A percentile compares a stretch with the other conserved stretches of the same genome.
Conservation (phyloP, 2,329 filamentous ascomycete genomes). For the Eutypella sp. region DNA sequence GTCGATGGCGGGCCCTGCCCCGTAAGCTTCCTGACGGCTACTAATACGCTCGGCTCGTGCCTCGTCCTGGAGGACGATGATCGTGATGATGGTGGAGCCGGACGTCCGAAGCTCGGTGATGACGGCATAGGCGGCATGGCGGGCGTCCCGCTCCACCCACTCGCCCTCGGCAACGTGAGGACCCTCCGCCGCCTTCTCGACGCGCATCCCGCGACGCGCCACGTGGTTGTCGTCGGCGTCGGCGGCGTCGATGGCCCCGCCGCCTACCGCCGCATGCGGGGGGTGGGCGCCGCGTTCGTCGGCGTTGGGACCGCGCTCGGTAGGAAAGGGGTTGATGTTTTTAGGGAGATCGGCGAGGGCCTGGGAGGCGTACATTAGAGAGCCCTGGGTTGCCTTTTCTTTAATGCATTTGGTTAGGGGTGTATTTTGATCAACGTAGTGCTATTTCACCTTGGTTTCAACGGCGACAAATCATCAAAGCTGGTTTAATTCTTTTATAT, state of each 20-base stretch:
- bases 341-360: conserved; percentile 48
- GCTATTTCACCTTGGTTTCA: too few species aligned
- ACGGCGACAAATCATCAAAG: too few species aligned
- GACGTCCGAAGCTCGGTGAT: too few species aligned
- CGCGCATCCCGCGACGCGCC: conserved; percentile 37
- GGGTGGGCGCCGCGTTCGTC: conserved; percentile 61
- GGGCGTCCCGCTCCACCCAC: conserved; percentile 65
- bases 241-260: conserved; percentile 64
- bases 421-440: too few species aligned
- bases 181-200: conserved; percentile 59
- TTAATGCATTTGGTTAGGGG: too few species aligned
- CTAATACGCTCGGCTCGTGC: conserved; percentile 68
- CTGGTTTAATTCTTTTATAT: too few species aligned
- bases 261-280: conserved; percentile 61
- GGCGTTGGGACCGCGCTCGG: conserved; percentile 67
- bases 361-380: conserved; percentile 12
- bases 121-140: conserved; percentile 68
- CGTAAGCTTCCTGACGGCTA: conserved; percentile 66
- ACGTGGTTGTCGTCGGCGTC: conserved; percentile 64
- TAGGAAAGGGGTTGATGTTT: conserved; percentile 55
- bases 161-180: conserved; percentile 72
- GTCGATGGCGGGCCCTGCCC: conserved; percentile 29
- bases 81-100: too few species aligned
- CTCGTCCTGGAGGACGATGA: conserved; percentile 50
- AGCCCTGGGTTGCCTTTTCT: too few species aligned